Base-by-base conservation (phyloP, 1,284 basidiomycete species). In the Tylopilus orsonianus region DNA sequence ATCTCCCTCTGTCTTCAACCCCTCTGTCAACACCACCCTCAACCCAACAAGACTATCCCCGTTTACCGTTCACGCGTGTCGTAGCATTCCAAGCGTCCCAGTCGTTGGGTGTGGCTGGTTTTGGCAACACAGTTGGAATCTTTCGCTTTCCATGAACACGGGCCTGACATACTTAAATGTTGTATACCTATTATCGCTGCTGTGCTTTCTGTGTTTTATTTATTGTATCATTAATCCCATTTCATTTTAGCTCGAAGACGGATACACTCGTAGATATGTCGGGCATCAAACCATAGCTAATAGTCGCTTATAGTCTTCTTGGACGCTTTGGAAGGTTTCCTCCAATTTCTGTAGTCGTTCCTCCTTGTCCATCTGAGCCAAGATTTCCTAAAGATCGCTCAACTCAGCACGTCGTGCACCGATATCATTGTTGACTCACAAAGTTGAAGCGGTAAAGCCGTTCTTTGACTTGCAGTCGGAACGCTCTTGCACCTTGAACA, bases 401-500 rank as follows among this genome's bases (percentile, higher is more conserved):
- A 24, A 12, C 12, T 55, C 13, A 57, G 41, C 23, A 49, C 13
- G 23, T 33, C 39, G 16, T 14, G 13, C 40, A 41, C 12, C 12
- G n/a, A 42, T 19, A 18, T 5, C 6, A 35, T 13, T 24, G 9
- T 5, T 39, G 46, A 75, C 90, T 62, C 62, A 93, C 93, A 66
- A 87, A 95, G 71, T 98, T 99, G 71, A 97, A 97, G 36, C 93
- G 79, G 67, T 90, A 98, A 45, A 99, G 71, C 29, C 96, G 80
- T 65, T 95, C 93, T 71, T 99, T 97, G 64, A 96, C 92, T 68
- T 92, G 84, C 42, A 94, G 67, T 49, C 93, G 77, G 67, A 87
- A 94, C 22, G 84, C 83, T 44, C 74, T 79, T 61, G 79, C 70
- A 27, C 75, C 74, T 10, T 70, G 75, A 33, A 68, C 57, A 61